phyloP scores from a whole-genome alignment of 2,329 filamentous ascomycete species.

The Orbilia javanica region DNA sequence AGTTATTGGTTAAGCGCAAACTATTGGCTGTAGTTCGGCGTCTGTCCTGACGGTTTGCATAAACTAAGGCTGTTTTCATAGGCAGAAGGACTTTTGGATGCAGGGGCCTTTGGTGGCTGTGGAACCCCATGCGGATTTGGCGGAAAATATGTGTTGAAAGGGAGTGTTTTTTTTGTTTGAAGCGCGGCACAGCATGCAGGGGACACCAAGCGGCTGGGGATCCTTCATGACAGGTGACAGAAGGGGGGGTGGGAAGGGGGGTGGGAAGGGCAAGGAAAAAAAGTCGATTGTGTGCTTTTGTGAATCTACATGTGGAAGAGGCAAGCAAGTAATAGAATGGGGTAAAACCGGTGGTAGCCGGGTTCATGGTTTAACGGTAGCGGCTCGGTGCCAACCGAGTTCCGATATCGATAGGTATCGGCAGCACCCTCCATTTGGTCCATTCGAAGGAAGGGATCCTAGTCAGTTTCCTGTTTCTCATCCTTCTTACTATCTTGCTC shows the following conservation, averaged over 20 bases:
- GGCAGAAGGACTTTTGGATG: conserved; percentile 38
- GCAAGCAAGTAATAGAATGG: background rate
- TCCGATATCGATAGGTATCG: conserved; percentile 14
- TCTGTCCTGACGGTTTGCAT: conserved; percentile 46
- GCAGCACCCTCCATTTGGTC: background rate
- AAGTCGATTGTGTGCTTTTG: conserved; percentile 43
- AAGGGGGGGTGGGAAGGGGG: no score
- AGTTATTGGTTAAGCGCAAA: background rate
- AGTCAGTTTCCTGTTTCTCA: background rate
- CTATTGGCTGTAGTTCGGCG: conserved; percentile 36
- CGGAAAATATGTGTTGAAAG: conserved; percentile 32
- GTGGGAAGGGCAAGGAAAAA: background rate
- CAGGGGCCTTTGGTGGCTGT: conserved; percentile 30
- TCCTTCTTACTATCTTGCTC: conserved; percentile 11
- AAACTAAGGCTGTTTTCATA: conserved; percentile 48
- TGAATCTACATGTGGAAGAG: background rate
- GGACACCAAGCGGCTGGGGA: background rate
- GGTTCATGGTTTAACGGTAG: background rate
- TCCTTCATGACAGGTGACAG: conserved; percentile 27
- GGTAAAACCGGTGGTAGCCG: conserved; percentile 5
- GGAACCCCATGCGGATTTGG: no score
- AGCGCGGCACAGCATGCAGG: conserved; percentile 53
- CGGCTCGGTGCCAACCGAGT: conserved; percentile 8
- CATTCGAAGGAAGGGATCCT: background rate
- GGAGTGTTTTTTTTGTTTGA: background rate